These are phyloP conservation scores for Lachnum nothofagi DNA, from an alignment of 2,329 filamentous ascomycete genomes.

Conservation along the genomic window DNA sequence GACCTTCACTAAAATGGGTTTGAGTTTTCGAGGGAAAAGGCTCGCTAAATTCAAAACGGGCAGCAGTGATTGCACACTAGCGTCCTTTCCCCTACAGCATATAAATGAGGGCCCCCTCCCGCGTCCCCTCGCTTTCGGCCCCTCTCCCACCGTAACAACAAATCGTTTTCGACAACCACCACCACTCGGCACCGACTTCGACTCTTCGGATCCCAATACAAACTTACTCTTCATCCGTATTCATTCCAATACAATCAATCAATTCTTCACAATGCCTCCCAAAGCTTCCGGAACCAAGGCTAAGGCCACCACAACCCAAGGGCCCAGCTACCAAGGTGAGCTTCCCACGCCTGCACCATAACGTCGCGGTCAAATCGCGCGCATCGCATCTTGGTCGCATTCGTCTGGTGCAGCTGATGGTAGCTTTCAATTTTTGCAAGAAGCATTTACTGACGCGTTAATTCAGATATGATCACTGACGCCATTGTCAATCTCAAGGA, in stretches of 20 bases:
- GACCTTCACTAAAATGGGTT: neutral
- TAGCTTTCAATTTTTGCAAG: slow-evolving; percentile 24
- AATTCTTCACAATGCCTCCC: slow-evolving; percentile 52
- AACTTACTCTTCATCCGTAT: slow-evolving; percentile 8
- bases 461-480: slow-evolving; percentile 32
- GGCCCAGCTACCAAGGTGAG: slow-evolving; percentile 63
- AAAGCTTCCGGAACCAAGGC: slow-evolving; percentile 66
- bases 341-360: slow-evolving; percentile 35
- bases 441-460: slow-evolving; percentile 21
- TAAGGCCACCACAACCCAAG: slow-evolving; percentile 47
- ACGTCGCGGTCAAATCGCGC: slow-evolving; percentile 40
- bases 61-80: neutral
- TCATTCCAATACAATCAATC: slow-evolving; percentile 9
- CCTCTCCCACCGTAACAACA: slow-evolving; percentile 1
- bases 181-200: neutral
- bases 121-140: slow-evolving; percentile 5
- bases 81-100: neutral
- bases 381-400: slow-evolving; percentile 44
- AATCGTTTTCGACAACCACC: neutral
- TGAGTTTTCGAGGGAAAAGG: neutral
- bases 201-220: neutral
- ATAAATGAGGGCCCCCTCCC: neutral
- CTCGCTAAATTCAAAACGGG: slow-evolving; percentile 1
- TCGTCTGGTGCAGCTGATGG: slow-evolving; percentile 45
- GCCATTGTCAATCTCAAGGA: slow-evolving; percentile 33